Conservation (phyloP, 495 filamentous ascomycete genomes). For the Penicillium crystallinum region DNA sequence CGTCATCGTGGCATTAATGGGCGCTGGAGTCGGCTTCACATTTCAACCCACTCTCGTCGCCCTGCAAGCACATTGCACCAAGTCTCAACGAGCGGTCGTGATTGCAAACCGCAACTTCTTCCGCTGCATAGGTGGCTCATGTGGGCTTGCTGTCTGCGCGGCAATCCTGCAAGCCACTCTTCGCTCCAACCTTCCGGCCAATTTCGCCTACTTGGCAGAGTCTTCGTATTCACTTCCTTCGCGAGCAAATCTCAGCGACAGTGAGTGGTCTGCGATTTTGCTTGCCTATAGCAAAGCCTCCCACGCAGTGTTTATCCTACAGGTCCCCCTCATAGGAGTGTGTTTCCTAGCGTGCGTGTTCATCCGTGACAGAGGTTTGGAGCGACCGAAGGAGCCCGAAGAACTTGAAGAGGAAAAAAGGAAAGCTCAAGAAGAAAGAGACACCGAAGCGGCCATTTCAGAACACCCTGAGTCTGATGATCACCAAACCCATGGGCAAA, state of each 20-base stretch:
- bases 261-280: slow-evolving; percentile 40
- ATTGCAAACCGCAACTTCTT: slow-evolving; percentile 62
- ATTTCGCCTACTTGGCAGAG: slow-evolving; percentile 36
- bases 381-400: slow-evolving; percentile 43
- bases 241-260: slow-evolving; percentile 23
- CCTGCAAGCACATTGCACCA: slow-evolving; percentile 54
- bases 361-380: slow-evolving; percentile 50
- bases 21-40: slow-evolving; percentile 52
- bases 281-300: slow-evolving; percentile 49
- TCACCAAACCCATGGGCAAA: not conserved
- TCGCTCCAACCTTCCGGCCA: slow-evolving; percentile 37
- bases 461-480: not conserved
- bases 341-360: slow-evolving; percentile 49
- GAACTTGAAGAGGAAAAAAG: slow-evolving; percentile 32
- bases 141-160: slow-evolving; percentile 56
- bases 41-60: slow-evolving; percentile 62
- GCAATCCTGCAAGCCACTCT: slow-evolving; percentile 51
- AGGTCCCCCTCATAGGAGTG: slow-evolving; percentile 50
- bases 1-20: slow-evolving; percentile 48
- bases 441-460: slow-evolving; percentile 14
- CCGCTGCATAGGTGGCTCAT: slow-evolving; percentile 54
- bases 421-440: slow-evolving; percentile 16
- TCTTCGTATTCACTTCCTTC: slow-evolving; percentile 41
- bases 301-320: slow-evolving; percentile 48
- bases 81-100: slow-evolving; percentile 54